A percentile compares a stretch with the other conserved stretches of the same genome.
Conservation (phyloP, 371 early-diverging fungal genomes). For the Mucor lusitanicus region DNA sequence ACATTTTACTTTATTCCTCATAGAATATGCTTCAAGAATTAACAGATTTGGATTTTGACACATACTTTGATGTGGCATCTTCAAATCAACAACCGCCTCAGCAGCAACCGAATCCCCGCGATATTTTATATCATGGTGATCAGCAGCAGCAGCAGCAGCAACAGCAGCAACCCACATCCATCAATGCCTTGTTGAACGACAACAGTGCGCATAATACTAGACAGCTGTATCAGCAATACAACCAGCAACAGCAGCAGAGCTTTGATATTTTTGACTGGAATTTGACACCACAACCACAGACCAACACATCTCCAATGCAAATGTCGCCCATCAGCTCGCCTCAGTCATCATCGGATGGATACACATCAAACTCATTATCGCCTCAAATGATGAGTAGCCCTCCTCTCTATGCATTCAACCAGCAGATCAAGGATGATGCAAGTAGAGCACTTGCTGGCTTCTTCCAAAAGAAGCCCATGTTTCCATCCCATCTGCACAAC, state of each 20-base stretch:
- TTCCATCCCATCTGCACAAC: constrained; percentile 11
- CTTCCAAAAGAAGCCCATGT: constrained; percentile 5
- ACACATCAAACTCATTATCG: constrained; percentile 21
- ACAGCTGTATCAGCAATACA: constrained; percentile 10
- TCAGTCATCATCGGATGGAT: constrained; percentile 25
- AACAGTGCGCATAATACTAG: not conserved
- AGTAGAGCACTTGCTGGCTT: constrained; percentile 15
- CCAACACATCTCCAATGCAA: constrained; percentile 13
- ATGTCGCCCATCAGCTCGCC: constrained; percentile 23
- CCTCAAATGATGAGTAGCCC: constrained; percentile 14
- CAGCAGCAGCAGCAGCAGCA: constrained; percentile 3
- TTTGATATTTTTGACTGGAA: constrained; percentile 22
- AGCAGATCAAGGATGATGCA: constrained; percentile 14
- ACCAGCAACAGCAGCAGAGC: constrained; percentile 1
- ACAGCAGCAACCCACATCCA: not conserved
- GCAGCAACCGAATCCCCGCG: constrained; percentile 11
- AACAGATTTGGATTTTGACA: constrained; percentile 29
- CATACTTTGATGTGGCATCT: constrained; percentile 26
- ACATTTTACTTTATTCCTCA: not conserved
- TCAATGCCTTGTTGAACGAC: not conserved
- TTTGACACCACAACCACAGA: constrained; percentile 2
- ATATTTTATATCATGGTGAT: constrained; percentile 23
- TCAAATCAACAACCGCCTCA: constrained; percentile 21
- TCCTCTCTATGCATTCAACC: constrained; percentile 5
- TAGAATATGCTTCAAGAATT: constrained; percentile 27